A percentile compares a stretch with the other conserved stretches of the same genome.
phyloP scores from a whole-genome alignment of 768 basidiomycete species.

The Suillus variegatus region DNA sequence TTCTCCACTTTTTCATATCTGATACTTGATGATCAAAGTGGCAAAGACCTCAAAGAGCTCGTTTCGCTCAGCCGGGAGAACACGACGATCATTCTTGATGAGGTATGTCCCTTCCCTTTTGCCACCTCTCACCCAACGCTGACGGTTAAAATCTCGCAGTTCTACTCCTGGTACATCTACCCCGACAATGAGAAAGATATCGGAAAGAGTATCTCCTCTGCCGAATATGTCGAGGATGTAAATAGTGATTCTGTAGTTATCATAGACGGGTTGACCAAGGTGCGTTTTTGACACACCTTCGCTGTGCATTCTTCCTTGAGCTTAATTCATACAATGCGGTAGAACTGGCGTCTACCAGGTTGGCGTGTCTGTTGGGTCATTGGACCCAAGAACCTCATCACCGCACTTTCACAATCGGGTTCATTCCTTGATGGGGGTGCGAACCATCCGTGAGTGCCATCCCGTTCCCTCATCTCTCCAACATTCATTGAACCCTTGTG shows the following conservation, averaged over 20 bases:
- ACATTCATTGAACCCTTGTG: conserved; percentile 7
- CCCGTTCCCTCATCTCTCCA: conserved; percentile 1
- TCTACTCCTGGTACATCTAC: conserved; percentile 96
- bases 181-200: conserved; percentile 73
- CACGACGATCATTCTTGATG: conserved; percentile 84
- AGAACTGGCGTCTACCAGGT: conserved; percentile 95
- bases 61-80: conserved; percentile 72
- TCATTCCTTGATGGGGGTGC: conserved; percentile 96
- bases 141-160: conserved; percentile 44
- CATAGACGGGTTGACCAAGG: conserved; percentile 93
- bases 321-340: conserved; percentile 5
- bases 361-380: conserved; percentile 96
- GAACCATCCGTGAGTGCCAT: conserved; percentile 75
- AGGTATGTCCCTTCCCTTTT: conserved; percentile 43
- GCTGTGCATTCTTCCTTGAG: conserved; percentile 17
- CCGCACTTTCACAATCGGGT: conserved; percentile 89
- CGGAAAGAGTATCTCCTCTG: conserved; percentile 81
- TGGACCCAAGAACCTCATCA: conserved; percentile 85
- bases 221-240: conserved; percentile 84
- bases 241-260: conserved; percentile 82
- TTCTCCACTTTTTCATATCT: conserved; percentile 8
- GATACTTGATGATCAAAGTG: conserved; percentile 41
- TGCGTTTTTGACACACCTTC: conserved; percentile 22
- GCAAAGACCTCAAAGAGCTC: conserved; percentile 79
- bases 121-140: background rate